Base-by-base conservation (phyloP, 2,329 filamentous ascomycete genomes). In the Pseudocercospora vitis region DNA sequence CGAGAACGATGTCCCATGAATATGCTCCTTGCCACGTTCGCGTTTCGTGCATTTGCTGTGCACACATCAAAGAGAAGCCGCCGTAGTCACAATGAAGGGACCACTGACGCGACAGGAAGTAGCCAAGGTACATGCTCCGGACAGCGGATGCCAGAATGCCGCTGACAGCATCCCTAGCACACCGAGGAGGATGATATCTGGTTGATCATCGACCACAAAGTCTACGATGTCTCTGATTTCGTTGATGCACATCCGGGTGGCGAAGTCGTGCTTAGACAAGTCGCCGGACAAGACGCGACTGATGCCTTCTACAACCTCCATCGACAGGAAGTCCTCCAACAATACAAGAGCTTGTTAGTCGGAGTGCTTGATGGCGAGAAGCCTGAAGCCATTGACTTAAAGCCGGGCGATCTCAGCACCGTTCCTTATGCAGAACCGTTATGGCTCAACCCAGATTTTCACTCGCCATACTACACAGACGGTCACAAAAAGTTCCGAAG, bases 271-370 rank as follows among this genome's bases (percentile, higher is more conserved):
- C 82, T 95, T 31, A 80, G 82, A 50, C 89, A 95, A 73, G 82
- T 92, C 44, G 90, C 88, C 24, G 90, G 90, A 58, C 81, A 83
- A 61, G 90, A 95, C 68, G 89, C 89, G 47, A 95, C 90, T 1
- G 76, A 80, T 29, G 87, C 86, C 52, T 95, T 95, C 73, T 95
- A 95, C 81, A 95, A 95, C 76, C 84, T 96, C 49, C 91, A 96
- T 75, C 80, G 90, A 21, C 89, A 95, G 63, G 90, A 95, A 73
- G 88, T 95, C n/a, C 80, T 95, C 8, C 76, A 84, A 56, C 91
- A 91, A 71, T 95, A 95, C 77, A 74, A 79, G 42, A 78, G 82
- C 64, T 80, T 95, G 14, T 86, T 82, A 71, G 81, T 95, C 63
- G 90, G 90, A 66, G 88, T 83, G 11, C 71, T 95, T 67, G 76